Evolutionary conservation across 495 filamentous ascomycete genomes (phyloP).

Genomic region (Clavariopsis aquatica): DNA sequence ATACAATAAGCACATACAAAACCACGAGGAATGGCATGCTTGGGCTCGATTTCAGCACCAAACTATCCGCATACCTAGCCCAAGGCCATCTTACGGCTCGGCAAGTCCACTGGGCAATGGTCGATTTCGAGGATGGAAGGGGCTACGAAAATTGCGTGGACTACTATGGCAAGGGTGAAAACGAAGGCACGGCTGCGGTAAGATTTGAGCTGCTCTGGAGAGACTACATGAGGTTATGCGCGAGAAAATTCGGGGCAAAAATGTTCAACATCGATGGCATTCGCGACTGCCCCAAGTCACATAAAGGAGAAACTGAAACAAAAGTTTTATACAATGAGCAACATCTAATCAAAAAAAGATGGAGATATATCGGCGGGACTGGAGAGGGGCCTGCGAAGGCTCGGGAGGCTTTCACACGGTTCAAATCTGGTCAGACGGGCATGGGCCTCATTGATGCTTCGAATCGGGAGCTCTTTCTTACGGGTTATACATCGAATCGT

Average conservation of each 20-base stretch:
- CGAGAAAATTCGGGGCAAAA: conserved; percentile 61
- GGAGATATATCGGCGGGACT: conserved; percentile 29
- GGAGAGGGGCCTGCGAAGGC: conserved; percentile 30
- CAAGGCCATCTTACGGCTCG: conserved; percentile 68
- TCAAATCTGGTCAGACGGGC: conserved; percentile 64
- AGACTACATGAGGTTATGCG: conserved; percentile 73
- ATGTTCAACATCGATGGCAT: conserved; percentile 65
- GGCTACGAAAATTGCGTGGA: conserved; percentile 29
- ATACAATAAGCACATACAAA: conserved; percentile 62
- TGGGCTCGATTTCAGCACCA: conserved; percentile 67
- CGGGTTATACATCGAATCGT: conserved; percentile 72
- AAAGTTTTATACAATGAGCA: conserved; percentile 1
- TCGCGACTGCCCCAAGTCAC: conserved; percentile 32
- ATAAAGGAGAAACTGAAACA: background rate
- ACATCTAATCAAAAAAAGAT: conserved; percentile 37
- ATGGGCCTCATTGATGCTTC: conserved; percentile 71
- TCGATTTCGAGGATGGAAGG: conserved; percentile 61
- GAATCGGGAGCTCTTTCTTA: conserved; percentile 66
- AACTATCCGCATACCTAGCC: conserved; percentile 67
- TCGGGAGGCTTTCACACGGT: conserved; percentile 42
- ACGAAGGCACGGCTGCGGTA: conserved; percentile 64
- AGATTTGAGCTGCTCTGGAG: conserved; percentile 74
- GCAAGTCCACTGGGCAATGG: conserved; percentile 62
- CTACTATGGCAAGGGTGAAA: conserved; percentile 62
- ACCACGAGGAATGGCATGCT: conserved; percentile 67